Evolutionary conservation across 176 grass and related monocot genomes (phyloP).

Genomic region (Alloteropsis semialata): DNA sequence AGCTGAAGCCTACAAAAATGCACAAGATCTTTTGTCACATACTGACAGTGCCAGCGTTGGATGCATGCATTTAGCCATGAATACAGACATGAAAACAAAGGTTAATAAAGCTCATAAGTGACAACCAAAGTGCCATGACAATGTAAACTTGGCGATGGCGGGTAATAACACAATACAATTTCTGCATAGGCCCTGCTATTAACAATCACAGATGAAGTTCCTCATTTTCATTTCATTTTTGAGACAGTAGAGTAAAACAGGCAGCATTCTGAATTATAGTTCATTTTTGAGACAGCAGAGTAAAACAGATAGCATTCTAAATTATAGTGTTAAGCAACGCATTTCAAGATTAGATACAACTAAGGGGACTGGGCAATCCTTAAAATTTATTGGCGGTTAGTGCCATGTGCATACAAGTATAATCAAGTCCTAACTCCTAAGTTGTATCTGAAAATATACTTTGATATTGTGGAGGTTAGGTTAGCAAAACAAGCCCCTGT

Average conservation of each 20-base stretch:
- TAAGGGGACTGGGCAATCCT: not conserved
- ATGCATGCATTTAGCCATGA: conserved; percentile 15
- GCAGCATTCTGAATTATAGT: not conserved
- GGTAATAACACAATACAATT: not conserved
- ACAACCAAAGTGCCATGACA: not conserved
- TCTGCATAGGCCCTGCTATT: not conserved
- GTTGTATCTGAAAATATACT: not conserved
- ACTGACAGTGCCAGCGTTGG: not conserved
- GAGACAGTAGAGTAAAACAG: not conserved
- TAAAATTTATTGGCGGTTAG: not conserved
- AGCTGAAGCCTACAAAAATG: conserved; percentile 54
- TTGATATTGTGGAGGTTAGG: not conserved
- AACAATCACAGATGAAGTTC: not conserved
- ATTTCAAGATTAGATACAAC: not conserved
- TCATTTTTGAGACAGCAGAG: too few species aligned
- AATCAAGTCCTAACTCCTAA: not conserved
- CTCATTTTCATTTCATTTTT: not conserved
- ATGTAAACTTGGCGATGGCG: not conserved
- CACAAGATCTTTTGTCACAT: conserved; percentile 11
- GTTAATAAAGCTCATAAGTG: not conserved
- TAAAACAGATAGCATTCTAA: too few species aligned
- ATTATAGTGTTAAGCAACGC: not conserved
- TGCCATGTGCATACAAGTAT: not conserved
- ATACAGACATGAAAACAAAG: not conserved
- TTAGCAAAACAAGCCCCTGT: not conserved